Conservation (phyloP, 2,329 filamentous ascomycete species). For the Hymenoscyphus infarciens region DNA sequence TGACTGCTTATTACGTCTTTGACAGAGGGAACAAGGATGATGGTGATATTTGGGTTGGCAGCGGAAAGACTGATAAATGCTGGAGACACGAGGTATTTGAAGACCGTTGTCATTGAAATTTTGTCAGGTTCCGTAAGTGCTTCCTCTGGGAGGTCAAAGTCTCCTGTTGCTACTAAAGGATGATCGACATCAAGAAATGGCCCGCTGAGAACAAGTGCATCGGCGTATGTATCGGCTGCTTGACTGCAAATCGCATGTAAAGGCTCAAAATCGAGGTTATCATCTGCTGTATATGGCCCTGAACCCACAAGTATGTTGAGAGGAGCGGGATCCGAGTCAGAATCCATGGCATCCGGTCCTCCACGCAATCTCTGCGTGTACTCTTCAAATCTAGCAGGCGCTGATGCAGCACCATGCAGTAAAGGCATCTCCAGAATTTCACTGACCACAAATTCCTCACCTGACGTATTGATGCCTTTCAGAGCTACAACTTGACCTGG, state of each 20-base stretch:
- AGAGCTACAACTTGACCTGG: slow-evolving; percentile 91
- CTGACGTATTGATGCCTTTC: slow-evolving; percentile 80
- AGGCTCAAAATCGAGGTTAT: slow-evolving; percentile 87
- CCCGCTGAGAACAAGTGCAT: slow-evolving; percentile 75
- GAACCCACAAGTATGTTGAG: slow-evolving; percentile 74
- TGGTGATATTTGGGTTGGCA: slow-evolving; percentile 72
- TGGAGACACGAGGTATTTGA: slow-evolving; percentile 73
- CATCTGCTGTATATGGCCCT: slow-evolving; percentile 88
- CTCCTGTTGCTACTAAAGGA: slow-evolving; percentile 75
- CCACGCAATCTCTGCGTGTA: slow-evolving; percentile 68
- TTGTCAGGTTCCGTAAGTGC: slow-evolving; percentile 69
- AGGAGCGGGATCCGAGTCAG: slow-evolving; percentile 57
- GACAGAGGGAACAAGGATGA: slow-evolving; percentile 78
- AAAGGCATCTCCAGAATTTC: slow-evolving; percentile 74
- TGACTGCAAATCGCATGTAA: slow-evolving; percentile 76
- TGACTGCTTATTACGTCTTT: slow-evolving; percentile 79
- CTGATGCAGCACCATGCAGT: slow-evolving; percentile 70
- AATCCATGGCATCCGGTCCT: slow-evolving; percentile 59
- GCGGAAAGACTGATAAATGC: slow-evolving; percentile 67
- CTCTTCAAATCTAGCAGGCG: slow-evolving; percentile 59
- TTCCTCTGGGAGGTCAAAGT: slow-evolving; percentile 71
- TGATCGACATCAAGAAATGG: slow-evolving; percentile 93
- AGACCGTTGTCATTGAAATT: slow-evolving; percentile 76
- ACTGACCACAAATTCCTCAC: slow-evolving; percentile 74
- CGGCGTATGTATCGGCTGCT: slow-evolving; percentile 70